Evolutionary conservation across 2,329 filamentous ascomycete genomes (phyloP).

Genomic region (Phaeosphaeria sp.): DNA sequence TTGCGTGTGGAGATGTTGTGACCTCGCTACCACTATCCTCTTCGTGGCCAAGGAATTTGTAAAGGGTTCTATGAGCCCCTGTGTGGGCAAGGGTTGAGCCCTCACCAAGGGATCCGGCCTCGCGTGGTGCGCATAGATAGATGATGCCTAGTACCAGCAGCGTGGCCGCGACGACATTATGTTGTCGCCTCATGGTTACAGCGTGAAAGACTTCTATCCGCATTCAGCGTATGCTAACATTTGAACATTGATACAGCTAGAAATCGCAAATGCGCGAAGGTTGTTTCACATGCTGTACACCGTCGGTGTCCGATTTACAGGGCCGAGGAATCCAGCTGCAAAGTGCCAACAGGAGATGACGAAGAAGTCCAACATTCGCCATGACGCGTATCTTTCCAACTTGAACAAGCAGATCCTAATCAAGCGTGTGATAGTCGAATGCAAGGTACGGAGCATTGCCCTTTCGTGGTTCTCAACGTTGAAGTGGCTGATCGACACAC

Average conservation of each 20-base stretch:
- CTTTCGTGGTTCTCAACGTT: neutral
- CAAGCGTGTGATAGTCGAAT: neutral
- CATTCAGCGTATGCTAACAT: neutral
- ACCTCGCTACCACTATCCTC: neutral
- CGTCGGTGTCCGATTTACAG: neutral
- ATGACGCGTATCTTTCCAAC: neutral
- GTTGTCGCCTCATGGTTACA: constrained; percentile 11
- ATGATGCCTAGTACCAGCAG: constrained; percentile 8
- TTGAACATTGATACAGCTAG: neutral
- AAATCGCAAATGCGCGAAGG: neutral
- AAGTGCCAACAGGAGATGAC: neutral
- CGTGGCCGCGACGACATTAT: constrained; percentile 8
- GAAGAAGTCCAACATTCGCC: neutral
- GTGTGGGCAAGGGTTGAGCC: neutral
- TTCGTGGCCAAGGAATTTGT: neutral
- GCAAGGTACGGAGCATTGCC: constrained; percentile 2
- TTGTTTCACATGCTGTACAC: neutral
- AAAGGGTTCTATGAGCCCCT: neutral
- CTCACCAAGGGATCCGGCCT: neutral
- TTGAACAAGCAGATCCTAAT: neutral
- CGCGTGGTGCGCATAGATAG: constrained; percentile 4
- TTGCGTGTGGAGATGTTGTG: neutral
- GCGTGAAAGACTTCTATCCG: neutral
- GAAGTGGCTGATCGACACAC: neutral
- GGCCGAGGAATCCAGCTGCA: neutral